A percentile compares a stretch with the other conserved stretches of the same genome.
phyloP scores from a whole-genome alignment of 2,329 filamentous ascomycete species.

The Graphium sp. region DNA sequence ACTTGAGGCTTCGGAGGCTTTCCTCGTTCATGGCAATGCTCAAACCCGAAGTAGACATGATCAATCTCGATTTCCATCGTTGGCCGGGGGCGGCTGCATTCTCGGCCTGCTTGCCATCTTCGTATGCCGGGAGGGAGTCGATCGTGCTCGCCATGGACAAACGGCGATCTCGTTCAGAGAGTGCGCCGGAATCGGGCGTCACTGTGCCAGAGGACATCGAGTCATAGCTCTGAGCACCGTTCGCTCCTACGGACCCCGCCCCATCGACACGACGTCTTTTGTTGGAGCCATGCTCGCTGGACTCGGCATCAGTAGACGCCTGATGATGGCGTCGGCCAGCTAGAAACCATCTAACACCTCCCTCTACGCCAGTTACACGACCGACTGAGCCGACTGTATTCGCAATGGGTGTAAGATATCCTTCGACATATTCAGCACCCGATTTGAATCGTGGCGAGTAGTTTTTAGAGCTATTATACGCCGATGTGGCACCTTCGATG shows the following conservation, averaged over 20 bases:
- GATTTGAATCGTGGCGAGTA: slow-evolving; percentile 80
- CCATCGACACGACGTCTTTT: slow-evolving; percentile 42
- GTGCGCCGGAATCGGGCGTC: slow-evolving; percentile 2
- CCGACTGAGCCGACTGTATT: slow-evolving; percentile 76
- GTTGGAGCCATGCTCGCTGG: slow-evolving; percentile 25
- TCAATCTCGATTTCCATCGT: slow-evolving; percentile 63
- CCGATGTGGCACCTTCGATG: slow-evolving; percentile 69
- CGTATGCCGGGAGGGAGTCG: slow-evolving; percentile 71
- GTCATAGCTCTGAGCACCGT: slow-evolving; percentile 5
- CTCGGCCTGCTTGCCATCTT: slow-evolving; percentile 63
- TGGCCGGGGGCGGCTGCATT: slow-evolving; percentile 34
- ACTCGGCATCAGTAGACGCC: slow-evolving; percentile 27
- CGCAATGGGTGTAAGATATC: slow-evolving; percentile 70
- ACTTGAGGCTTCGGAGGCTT: slow-evolving; percentile 68
- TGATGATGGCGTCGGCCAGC: slow-evolving; percentile 35
- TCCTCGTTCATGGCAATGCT: slow-evolving; percentile 85
- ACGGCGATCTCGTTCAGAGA: slow-evolving; percentile 36
- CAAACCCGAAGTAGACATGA: slow-evolving; percentile 80
- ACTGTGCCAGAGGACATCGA: slow-evolving; percentile 4
- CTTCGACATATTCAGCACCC: slow-evolving; percentile 82
- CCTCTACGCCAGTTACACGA: slow-evolving; percentile 74
- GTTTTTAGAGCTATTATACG: slow-evolving; percentile 76
- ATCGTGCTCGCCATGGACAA: slow-evolving; percentile 49
- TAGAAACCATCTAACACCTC: slow-evolving; percentile 72
- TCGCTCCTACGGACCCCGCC: slow-evolving; percentile 15